Evolutionary conservation across 1,139 yeast genomes (phyloP).

Genomic region (Hanseniaspora sp.): DNA sequence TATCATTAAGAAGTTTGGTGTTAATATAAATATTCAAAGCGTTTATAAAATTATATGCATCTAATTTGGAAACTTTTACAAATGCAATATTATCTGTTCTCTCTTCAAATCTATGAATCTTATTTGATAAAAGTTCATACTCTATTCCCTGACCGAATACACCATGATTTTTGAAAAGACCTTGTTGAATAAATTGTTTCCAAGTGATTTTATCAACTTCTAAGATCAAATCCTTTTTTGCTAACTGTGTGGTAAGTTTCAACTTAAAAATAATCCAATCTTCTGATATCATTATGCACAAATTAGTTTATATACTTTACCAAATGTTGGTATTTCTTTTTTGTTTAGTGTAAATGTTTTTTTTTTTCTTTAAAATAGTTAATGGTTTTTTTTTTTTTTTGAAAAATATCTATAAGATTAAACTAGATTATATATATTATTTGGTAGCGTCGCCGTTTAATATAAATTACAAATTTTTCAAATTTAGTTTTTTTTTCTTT

Average conservation of each 20-base stretch:
- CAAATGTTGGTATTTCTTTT: no score
- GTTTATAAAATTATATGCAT: constrained; percentile 26
- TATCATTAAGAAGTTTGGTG: constrained; percentile 24
- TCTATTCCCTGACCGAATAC: constrained; percentile 33
- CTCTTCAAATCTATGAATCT: constrained; percentile 17
- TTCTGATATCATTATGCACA: constrained; percentile 4
- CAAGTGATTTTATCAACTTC: constrained; percentile 31
- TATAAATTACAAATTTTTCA: no score
- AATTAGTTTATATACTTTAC: background rate
- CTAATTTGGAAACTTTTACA: constrained; percentile 26
- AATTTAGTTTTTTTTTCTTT: no score
- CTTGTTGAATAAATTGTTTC: constrained; percentile 30
- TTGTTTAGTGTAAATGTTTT: no score
- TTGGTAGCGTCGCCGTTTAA: no score
- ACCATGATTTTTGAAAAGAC: constrained; percentile 32
- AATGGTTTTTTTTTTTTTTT: no score
- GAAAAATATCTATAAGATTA: no score
- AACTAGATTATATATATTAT: no score
- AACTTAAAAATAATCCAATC: constrained; percentile 26
- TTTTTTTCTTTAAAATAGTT: no score
- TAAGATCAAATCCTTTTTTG: constrained; percentile 20
- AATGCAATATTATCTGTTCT: constrained; percentile 19
- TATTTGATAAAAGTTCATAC: constrained; percentile 24
- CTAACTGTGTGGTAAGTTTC: constrained; percentile 20
- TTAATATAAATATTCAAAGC: constrained; percentile 29